Evolutionary conservation across 2,329 filamentous ascomycete species (phyloP).

Genomic region (Fusarium pseudocircinatum): DNA sequence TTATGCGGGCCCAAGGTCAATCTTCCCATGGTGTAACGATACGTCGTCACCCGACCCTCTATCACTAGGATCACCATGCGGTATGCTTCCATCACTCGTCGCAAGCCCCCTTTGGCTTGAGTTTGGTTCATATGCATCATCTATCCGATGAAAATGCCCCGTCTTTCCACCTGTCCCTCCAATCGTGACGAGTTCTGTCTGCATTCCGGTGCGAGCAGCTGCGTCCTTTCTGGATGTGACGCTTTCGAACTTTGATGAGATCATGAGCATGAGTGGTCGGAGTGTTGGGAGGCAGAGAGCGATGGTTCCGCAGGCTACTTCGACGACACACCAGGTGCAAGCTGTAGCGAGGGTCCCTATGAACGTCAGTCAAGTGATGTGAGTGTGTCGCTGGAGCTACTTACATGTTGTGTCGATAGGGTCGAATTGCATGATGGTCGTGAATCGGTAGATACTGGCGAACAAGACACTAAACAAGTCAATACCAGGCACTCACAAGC

Average conservation of each 20-base stretch:
- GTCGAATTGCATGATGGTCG: slow-evolving; percentile 30
- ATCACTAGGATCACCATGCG: not conserved
- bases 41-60: not conserved
- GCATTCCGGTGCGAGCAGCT: not conserved
- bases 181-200: slow-evolving; percentile 18
- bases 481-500: accelerated
- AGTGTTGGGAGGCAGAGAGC: slow-evolving; percentile 25
- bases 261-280: slow-evolving; percentile 18
- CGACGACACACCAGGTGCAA: slow-evolving; percentile 31
- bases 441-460: slow-evolving; percentile 31
- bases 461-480: slow-evolving; percentile 5
- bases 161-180: slow-evolving; percentile 11
- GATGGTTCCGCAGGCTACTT: slow-evolving; percentile 27
- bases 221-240: not conserved
- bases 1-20: not conserved
- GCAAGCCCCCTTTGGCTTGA: not conserved
- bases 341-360: slow-evolving; percentile 30
- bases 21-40: not conserved
- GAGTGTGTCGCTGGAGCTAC: not conserved
- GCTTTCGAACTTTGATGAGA: slow-evolving; percentile 24
- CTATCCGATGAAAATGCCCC: slow-evolving; percentile 14
- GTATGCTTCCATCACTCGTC: not conserved
- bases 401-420: slow-evolving; percentile 13
- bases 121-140: not conserved
- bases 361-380: not conserved